Percentiles rank a stretch among this genome's conserved stretches.
Evolutionary conservation across 805 yeast species (phyloP).

Genomic region (Scheffersomyces ergatensis): DNA sequence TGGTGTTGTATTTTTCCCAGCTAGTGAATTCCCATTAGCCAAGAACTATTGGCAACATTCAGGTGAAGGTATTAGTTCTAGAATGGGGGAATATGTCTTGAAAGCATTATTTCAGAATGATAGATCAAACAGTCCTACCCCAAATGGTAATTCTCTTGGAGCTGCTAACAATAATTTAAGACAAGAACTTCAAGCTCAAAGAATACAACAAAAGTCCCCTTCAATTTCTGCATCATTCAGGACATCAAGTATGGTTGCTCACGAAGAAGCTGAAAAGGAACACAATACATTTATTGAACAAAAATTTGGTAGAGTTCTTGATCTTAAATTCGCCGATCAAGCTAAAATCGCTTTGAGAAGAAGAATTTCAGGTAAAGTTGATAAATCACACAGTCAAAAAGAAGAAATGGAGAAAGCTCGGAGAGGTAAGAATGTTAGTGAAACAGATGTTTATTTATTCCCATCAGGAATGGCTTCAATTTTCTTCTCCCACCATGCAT

Average conservation of each 20-base stretch:
- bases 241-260: conserved; percentile 16
- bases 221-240: conserved; percentile 27
- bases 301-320: conserved; percentile 86
- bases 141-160: conserved; percentile 2
- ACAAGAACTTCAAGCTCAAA: conserved; percentile 34
- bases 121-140: background rate
- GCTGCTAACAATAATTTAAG: conserved; percentile 12
- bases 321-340: conserved; percentile 67
- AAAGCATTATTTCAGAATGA: conserved; percentile 47
- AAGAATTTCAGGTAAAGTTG: conserved; percentile 70
- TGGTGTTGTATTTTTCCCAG: conserved; percentile 77
- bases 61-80: conserved; percentile 93
- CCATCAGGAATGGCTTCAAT: conserved; percentile 95
- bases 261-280: conserved; percentile 45
- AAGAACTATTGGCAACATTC: conserved; percentile 95
- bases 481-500: conserved; percentile 71
- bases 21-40: conserved; percentile 56
- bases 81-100: conserved; percentile 81
- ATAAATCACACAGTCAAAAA: conserved; percentile 28
- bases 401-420: conserved; percentile 25
- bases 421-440: conserved; percentile 31
- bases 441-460: conserved; percentile 74
- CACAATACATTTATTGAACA: conserved; percentile 74
- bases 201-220: conserved; percentile 30
- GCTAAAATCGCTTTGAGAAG: conserved; percentile 74